Conservation (phyloP, 495 filamentous ascomycete genomes). For the Penicillium silybi region DNA sequence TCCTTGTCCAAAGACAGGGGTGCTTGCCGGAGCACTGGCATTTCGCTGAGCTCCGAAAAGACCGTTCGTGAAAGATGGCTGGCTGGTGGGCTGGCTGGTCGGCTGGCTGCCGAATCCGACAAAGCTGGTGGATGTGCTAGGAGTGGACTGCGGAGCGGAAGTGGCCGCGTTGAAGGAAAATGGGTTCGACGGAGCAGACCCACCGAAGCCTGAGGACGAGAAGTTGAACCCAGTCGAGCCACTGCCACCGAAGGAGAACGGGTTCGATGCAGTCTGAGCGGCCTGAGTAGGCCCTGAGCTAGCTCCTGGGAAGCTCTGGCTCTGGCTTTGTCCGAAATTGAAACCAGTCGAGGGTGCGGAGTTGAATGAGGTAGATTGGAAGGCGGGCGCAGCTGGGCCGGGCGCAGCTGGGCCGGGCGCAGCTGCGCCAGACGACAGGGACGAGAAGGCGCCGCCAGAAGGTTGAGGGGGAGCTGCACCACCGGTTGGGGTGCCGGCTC, state of each 20-base stretch:
- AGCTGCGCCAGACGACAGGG: conserved; percentile 24
- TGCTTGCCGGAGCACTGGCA: conserved; percentile 6
- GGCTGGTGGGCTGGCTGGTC: conserved; percentile 15
- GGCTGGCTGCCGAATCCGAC: conserved; percentile 16
- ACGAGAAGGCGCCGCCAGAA: conserved; percentile 18
- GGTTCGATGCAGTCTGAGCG: conserved; percentile 26
- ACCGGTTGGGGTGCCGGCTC: conserved; percentile 17
- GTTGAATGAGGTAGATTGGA: background rate
- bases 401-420: conserved; percentile 28
- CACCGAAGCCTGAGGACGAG: conserved; percentile 17
- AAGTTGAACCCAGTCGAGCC: conserved; percentile 37
- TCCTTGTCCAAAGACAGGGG: conserved; percentile 21
- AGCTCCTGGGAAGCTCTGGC: conserved; percentile 45
- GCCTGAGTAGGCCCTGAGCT: conserved; percentile 23
- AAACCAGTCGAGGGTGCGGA: conserved; percentile 29
- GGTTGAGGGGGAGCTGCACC: conserved; percentile 11
- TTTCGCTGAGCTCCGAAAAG: conserved; percentile 19
- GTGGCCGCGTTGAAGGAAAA: conserved; percentile 27
- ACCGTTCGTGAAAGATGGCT: conserved; percentile 13
- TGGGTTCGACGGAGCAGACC: conserved; percentile 30
- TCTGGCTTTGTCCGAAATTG: conserved; percentile 43
- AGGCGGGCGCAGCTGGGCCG: conserved; percentile 18
- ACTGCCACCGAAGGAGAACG: conserved; percentile 39
- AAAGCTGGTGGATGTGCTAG: conserved; percentile 17
- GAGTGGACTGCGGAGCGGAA: conserved; percentile 15